These are phyloP conservation scores for Talaromyces sp. DNA, from an alignment of 2,329 filamentous ascomycete species.

Conservation along the genomic window DNA sequence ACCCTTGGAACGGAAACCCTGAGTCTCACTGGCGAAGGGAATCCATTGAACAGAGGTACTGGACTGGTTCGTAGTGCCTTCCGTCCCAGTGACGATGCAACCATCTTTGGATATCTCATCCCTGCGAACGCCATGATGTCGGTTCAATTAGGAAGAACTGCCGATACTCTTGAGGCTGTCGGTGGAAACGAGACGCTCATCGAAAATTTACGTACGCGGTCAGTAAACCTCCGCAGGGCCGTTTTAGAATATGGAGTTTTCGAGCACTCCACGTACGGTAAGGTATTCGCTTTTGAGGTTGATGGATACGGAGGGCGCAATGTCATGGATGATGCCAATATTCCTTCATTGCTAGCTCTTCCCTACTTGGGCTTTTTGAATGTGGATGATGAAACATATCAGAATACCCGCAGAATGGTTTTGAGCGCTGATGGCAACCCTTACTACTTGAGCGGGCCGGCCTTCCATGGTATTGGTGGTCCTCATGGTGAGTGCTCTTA, in stretches of 20 bases:
- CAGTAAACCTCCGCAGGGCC: conserved; percentile 64
- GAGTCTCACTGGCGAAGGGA: conserved; percentile 75
- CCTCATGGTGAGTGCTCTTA: conserved; percentile 50
- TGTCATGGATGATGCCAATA: conserved; percentile 63
- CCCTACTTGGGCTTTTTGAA: conserved; percentile 56
- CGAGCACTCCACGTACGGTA: conserved; percentile 46
- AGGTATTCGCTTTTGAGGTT: conserved; percentile 61
- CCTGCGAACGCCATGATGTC: conserved; percentile 96
- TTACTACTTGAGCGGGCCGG: conserved; percentile 72
- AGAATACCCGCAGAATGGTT: conserved; percentile 82
- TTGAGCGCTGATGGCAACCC: conserved; percentile 73
- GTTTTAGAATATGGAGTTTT: conserved; percentile 79
- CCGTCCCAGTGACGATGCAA: conserved; percentile 89
- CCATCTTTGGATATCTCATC: conserved; percentile 90
- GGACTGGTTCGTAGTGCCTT: conserved; percentile 88
- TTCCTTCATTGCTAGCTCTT: conserved; percentile 57
- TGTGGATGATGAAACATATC: conserved; percentile 63
- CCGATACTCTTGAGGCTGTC: conserved; percentile 60
- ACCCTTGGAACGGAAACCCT: conserved; percentile 85
- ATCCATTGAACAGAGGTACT: conserved; percentile 78
- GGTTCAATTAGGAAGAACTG: conserved; percentile 73
- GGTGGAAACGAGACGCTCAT: conserved; percentile 50
- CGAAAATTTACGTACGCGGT: conserved; percentile 50
- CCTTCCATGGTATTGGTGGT: conserved; percentile 84
- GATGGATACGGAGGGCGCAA: conserved; percentile 59